Base-by-base conservation (phyloP, 2,329 filamentous ascomycete genomes). In the Rhinocladiella similis region DNA sequence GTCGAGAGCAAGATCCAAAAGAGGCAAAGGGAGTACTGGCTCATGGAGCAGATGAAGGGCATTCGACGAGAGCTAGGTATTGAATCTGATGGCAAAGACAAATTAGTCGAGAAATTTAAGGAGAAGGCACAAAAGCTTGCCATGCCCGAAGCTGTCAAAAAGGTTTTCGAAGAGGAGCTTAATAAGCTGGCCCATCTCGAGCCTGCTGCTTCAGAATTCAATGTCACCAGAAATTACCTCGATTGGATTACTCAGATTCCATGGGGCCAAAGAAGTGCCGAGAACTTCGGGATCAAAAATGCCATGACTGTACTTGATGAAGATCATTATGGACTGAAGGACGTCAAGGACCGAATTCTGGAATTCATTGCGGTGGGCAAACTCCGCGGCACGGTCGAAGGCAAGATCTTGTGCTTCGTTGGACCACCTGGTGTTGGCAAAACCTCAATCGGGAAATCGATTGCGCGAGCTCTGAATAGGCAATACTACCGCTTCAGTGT, bases 21-120 rank as follows among this genome's bases (percentile, higher is more conserved):
- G 76, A 87, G 93, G 27, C 94, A 99, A 72, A 86, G 94, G 50
- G 94, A 99, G 70, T 99, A 97, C 76, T 97, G 91, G 90, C 79
- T 99, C 46, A 95, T 96, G 91, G 94, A 99, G 75, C 95, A 99
- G 73, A 96, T 99, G 92, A 97, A 97, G 79, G 94, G 92, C 22
- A 99, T 99, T 69, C 88, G 91, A 56, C 84, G 94, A 56, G 94
- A 99, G 74, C 84, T 99, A 47, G 94, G 95, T 19, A 90, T 99
- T 51, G 95, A 99, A 72, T 96, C 91, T 5, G 94, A 99, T 69
- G 94, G 95, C 63, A 99, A 97, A 75, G 94, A 99, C 69, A 97
- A 97, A 76, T 81, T 99, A 12, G 90, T 99, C 1, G 94, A 97
- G 72, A 96, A 90, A 72, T 99, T 99, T 79, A 94, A 91, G 75